Evolutionary conservation across 2,329 filamentous ascomycete species (phyloP), one percentile per base, ranked within the genome.

Genomic region (Alternaria sp.): DNA sequence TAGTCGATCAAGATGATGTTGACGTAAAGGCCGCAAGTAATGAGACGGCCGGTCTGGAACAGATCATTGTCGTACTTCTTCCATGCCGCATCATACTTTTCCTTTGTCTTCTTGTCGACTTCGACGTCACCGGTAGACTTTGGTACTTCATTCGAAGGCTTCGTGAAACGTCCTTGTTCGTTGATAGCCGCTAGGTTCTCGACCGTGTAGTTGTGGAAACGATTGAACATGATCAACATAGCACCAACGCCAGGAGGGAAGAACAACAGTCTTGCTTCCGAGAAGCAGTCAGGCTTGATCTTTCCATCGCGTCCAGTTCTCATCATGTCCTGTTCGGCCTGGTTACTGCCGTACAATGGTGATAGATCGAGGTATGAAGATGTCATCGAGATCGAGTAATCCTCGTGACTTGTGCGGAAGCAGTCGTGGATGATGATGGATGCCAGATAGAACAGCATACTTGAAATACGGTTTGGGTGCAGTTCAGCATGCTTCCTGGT

Each of bases 151-250:
- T 69, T 42, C 0, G 81, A 71, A 0, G 92, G 92, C 61, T 88
- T 89, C 0, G 84, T 86, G 78, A 97, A 97, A 22, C 91, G 87
- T 16, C 88, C 89, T 44, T 88, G 87, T 70, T 97, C 94, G 70
- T 97, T 97, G 78, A 97, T 94, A n/a, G 85, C 81, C 0, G 91
- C 91, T 18, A 97, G 82, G 62, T 94, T 90, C 54, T 88, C 86
- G 1, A 91, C 93, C 0, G 93, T 87, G 65, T 95, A 86, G 79
- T 98, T 97, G 79, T 97, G 94, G 79, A 96, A 96, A 22, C 82
- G 80, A 59, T 85, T 86, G 81, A 90, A 92, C 79, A 91, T 86
- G 65, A 92, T 87, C 38, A 92, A 75, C 65, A 91, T 78, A 11
- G 86, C 85, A 43, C 87, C 87, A n/a, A 91, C 88, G 26, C 89